phyloP scores from a whole-genome alignment of 2,329 filamentous ascomycete species.

The Sphaerostilbella broomeana region DNA sequence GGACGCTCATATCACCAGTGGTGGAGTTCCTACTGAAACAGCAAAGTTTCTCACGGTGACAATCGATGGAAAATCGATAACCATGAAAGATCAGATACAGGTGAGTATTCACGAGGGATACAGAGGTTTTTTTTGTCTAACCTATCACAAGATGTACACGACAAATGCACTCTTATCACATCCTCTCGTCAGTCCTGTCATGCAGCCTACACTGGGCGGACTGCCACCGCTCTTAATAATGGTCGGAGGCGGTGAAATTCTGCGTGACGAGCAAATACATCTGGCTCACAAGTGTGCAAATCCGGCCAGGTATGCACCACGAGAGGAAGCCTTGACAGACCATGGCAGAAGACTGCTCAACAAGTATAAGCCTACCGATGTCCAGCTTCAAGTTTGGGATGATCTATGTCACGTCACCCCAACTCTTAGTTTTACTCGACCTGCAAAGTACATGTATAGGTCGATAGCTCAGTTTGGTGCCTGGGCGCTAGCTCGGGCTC shows the following conservation, averaged over 20 bases:
- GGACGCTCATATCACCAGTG: conserved; percentile 22
- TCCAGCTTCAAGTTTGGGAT: conserved; percentile 94
- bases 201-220: conserved; percentile 84
- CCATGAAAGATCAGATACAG: conserved; percentile 88
- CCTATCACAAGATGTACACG: conserved; percentile 54
- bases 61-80: conserved; percentile 63
- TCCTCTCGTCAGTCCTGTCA: conserved; percentile 79
- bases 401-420: conserved; percentile 88
- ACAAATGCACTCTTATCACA: conserved; percentile 81
- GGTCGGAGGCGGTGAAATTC: conserved; percentile 78
- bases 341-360: conserved; percentile 52
- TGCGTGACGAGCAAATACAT: conserved; percentile 93
- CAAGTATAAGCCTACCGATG: conserved; percentile 75
- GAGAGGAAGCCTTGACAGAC: conserved; percentile 55
- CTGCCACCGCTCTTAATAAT: conserved; percentile 82
- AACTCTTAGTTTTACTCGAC: conserved; percentile 91
- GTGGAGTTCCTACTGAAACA: conserved; percentile 22
- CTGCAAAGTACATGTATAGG: conserved; percentile 93
- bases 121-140: conserved; percentile 14
- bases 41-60: conserved; percentile 51
- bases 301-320: conserved; percentile 67
- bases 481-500: conserved; percentile 80
- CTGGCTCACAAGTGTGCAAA: conserved; percentile 90
- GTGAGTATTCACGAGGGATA: too few species aligned
- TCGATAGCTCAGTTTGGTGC: conserved; percentile 89